Evolutionary conservation across 2,329 filamentous ascomycete genomes (phyloP), one percentile per base, ranked within the genome.

Genomic region (Epichloe brachyelytri): DNA sequence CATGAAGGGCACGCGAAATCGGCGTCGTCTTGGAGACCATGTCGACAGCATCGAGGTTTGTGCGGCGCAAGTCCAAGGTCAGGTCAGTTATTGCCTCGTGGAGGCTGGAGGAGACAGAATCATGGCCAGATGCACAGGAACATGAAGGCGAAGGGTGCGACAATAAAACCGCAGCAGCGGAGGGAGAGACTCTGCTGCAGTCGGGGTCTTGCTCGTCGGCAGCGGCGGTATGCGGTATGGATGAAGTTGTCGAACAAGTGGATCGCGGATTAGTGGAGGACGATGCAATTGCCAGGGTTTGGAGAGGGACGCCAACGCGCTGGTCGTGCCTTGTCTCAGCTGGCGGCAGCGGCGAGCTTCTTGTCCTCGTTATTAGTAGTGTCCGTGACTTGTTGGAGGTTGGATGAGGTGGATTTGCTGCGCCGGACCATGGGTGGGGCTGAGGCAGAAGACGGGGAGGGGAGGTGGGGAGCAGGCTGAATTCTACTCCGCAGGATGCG

Each of bases 1-100:
- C 59, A 50, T 60, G 57, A 51, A 54, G 58, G 38, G 62, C 61
- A 51, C 56, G 61, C 51, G 69, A 62, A 49, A 68, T 65, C 30
- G 69, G 67, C 43, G 65, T 65, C 56, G 61, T 65, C 54, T 63
- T 67, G 51, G 63, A 63, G 46, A 65, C 60, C 66, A 68, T 69
- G 50, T 60, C 59, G 59, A 55, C 51, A 38, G 43, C 50, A 44
- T 50, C 41, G 36, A 43, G 30, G 15, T 14, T 19, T 34, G 52
- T 48, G 46, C 46, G 46, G 48, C 50, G 48, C 46, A 48, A 49
- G 50, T 51, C 40, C 46, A 49, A 50, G 50, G 51, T 39, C 41
- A 49, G 53, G 36, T 53, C 53, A 49, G 54, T 59, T 61, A 61
- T 55, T 53, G 62, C 63, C 62, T 64, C 57, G 55, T 58, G 53